phyloP scores from a whole-genome alignment of 2,329 filamentous ascomycete genomes.

The Teratosphaeria viscida region DNA sequence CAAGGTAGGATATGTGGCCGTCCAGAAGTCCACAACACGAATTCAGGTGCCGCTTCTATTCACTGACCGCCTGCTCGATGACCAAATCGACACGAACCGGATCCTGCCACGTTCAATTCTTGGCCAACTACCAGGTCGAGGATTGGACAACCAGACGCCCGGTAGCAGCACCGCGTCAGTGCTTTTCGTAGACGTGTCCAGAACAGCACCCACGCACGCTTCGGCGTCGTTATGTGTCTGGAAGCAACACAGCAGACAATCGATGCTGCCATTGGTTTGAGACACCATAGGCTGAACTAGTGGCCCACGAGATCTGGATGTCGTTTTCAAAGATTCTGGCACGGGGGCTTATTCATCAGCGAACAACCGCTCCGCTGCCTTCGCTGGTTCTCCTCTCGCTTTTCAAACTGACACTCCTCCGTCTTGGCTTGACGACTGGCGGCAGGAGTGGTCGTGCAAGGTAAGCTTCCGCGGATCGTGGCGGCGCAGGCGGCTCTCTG shows the following conservation, averaged over 20 bases:
- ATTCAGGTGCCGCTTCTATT: not conserved
- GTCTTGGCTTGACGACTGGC: constrained; percentile 12
- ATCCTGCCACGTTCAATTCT: not conserved
- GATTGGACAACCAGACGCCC: not conserved
- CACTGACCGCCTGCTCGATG: not conserved
- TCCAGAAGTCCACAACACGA: not conserved
- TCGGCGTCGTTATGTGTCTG: not conserved
- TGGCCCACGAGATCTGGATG: too few relatives aligned
- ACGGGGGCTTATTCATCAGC: not conserved
- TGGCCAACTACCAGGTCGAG: not conserved
- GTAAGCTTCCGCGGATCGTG: constrained; percentile 22
- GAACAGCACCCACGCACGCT: too few relatives aligned
- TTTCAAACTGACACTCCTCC: constrained; percentile 1
- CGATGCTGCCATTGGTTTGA: not conserved
- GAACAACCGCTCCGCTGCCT: not conserved
- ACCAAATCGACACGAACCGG: not conserved
- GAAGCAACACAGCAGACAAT: too few relatives aligned
- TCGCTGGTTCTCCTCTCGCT: not conserved
- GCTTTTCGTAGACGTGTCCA: too few relatives aligned
- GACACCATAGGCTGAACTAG: too few relatives aligned
- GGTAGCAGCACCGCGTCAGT: not conserved
- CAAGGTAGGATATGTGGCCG: too few relatives aligned
- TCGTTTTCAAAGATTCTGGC: too few relatives aligned
- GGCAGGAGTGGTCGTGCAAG: constrained; percentile 21
- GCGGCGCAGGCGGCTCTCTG: constrained; percentile 24